phyloP scores from a whole-genome alignment of 257 asterid species.

The Euphrasia confusa region DNA sequence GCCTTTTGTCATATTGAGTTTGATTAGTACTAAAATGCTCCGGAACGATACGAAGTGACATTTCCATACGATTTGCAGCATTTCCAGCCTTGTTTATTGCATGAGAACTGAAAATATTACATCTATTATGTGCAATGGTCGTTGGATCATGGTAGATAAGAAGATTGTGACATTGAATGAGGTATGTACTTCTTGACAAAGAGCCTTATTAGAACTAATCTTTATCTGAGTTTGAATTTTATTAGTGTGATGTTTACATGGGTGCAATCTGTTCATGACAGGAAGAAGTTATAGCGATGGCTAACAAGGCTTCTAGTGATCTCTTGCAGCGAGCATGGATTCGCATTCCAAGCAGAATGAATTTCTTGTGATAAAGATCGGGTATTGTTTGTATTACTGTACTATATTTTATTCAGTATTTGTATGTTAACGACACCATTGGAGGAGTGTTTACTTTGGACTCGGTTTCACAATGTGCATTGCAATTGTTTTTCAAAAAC shows the following conservation, averaged over 20 bases:
- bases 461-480: too few relatives aligned
- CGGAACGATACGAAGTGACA: constrained; percentile 10
- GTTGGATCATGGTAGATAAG: constrained; percentile 68
- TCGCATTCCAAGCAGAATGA: constrained; percentile 55
- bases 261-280: constrained; percentile 22
- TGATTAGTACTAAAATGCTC: not conserved
- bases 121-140: constrained; percentile 70
- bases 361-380: constrained; percentile 18
- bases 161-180: constrained; percentile 50
- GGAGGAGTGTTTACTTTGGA: too few relatives aligned
- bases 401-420: not conserved
- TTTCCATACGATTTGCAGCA: constrained; percentile 42
- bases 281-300: constrained; percentile 46
- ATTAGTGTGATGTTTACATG: not conserved
- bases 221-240: not conserved
- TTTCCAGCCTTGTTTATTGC: constrained; percentile 76
- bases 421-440: too few relatives aligned
- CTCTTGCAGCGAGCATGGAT: constrained; percentile 58
- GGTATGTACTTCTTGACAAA: constrained; percentile 28
- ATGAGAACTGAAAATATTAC: constrained; percentile 68
- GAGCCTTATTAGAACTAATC: not conserved
- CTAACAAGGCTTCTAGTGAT: constrained; percentile 46
- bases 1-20: not conserved
- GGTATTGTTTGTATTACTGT: constrained; percentile 1
- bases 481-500: too few relatives aligned